Percentiles rank a stretch among this genome's conserved stretches.
Conservation (phyloP, 2,329 filamentous ascomycete species). For the Fusarium globosum region DNA sequence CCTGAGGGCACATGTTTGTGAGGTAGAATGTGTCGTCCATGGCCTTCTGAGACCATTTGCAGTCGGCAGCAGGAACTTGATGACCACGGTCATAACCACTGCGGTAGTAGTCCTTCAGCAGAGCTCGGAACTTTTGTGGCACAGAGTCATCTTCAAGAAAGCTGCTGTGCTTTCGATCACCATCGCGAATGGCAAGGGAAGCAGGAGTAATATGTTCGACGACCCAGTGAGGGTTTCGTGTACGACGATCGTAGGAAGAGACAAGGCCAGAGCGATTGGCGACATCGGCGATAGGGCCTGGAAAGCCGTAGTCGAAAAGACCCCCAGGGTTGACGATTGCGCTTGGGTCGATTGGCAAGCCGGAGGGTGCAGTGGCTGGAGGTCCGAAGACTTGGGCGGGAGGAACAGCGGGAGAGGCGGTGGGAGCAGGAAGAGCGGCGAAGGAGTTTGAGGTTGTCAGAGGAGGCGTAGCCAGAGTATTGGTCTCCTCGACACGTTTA, state of each 20-base stretch:
- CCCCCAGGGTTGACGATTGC: constrained; percentile 77
- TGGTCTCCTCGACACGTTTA: constrained; percentile 55
- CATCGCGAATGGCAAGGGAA: constrained; percentile 79
- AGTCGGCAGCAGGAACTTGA: constrained; percentile 96
- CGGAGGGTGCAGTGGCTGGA: constrained; percentile 46
- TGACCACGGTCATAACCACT: constrained; percentile 96
- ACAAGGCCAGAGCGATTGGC: constrained; percentile 80
- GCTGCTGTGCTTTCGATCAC: constrained; percentile 83
- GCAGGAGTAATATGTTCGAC: constrained; percentile 94
- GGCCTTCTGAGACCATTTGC: constrained; percentile 91
- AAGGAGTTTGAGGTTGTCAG: constrained; percentile 45
- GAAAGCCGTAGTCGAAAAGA: constrained; percentile 89
- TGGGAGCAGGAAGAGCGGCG: constrained; percentile 44
- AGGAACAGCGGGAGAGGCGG: constrained; percentile 57
- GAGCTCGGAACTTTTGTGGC: constrained; percentile 87
- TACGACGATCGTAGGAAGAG: constrained; percentile 90
- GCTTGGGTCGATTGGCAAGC: constrained; percentile 47
- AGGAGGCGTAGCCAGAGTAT: constrained; percentile 47
- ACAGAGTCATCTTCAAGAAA: constrained; percentile 86
- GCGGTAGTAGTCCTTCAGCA: constrained; percentile 92
- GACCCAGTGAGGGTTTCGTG: constrained; percentile 93
- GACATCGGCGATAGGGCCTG: constrained; percentile 87
- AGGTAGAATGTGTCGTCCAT: constrained; percentile 97
- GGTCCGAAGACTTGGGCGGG: constrained; percentile 66
- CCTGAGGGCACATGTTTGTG: constrained; percentile 98